Base-by-base conservation (phyloP, 1,284 basidiomycete species). In the Apiotrichum mycotoxinovorans region DNA sequence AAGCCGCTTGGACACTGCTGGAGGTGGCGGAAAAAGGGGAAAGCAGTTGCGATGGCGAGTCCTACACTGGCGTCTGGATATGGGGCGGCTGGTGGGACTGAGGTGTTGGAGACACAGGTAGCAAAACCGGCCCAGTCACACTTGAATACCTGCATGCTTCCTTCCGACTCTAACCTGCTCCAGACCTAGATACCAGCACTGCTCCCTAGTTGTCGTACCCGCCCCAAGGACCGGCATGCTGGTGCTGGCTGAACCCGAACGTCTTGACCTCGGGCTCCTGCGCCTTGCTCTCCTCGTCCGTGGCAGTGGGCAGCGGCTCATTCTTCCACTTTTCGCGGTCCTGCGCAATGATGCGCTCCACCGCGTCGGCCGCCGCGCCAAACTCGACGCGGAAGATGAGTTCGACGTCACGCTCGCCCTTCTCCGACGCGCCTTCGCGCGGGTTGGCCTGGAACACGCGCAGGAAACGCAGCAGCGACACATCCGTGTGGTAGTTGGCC, bases 391-490 rank as follows among this genome's bases (percentile, higher is more conserved):
- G 60, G 57, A 59, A 58, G 1, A 47, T 45, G 38, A 62, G 60
- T 54, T 62, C 60, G 33, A 57, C 38, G 41, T 51, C 54, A 45
- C 57, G 54, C 18, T 27, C 38, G 18, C 14, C n/a, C 50, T 52
- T 51, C 5, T 46, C 52, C 18, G 27, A 23, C 46, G 41, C 53
- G 4, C 57, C 61, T 12, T 54, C 50, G 22, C 38, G 41, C 8
- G 61, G 50, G 57, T 67, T 67, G 33, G 62, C 57, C 25, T 63
- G 60, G 57, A 66, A 67, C n/a, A 67, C 61, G 7, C 66, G 62
- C 41, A 67, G 52, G 52, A 66, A 58, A 48, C 57, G 58, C 34
- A 48, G 35, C 15, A 62, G 47, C 7, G 61, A 62, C 18, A 56
- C 54, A 23, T 50, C 35, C 2, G 66, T 66, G 57, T 67, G 64